Evolutionary conservation across 805 yeast genomes (phyloP), one percentile per base, ranked within the genome.

Genomic region (Saccharomycopsis fibuligera): DNA sequence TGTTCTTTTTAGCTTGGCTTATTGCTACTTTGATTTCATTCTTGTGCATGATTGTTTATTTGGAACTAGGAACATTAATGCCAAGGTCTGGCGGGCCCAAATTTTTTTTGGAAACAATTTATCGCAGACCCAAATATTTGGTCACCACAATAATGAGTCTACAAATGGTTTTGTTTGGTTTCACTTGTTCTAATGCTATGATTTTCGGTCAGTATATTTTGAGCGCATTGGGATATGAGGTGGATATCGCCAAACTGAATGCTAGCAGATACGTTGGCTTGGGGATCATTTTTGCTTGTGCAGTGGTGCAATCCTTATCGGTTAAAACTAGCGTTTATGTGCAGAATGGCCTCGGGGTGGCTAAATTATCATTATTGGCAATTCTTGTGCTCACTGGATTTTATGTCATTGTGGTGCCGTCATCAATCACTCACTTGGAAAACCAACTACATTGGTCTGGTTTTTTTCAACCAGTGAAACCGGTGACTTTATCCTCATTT

Each of bases 51-150:
- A 79, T 71, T 57, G 74, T 83, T 38, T 85, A 74, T 60, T 62
- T 85, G 47, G 91, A 85, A 58, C 62, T 84, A 49, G 93, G 91
- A 0, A 74, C 83, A 6, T 69, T 82, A 58, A 68, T 83, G 8
- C 89, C 91, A 0, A 67, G 84, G 56, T 79, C 82, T 51, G 93
- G 95, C 2, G 95, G 91, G 0, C 75, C 81, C 36, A 85, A 85
- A 58, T 81, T 79, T 19, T 85, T 85, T 54, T 62, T 85, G 49
- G 91, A 84, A 58, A 77, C 74, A 53, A 76, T 83, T 19, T 85
- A 79, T 59, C 72, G 73, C 44, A 74, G 64, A 51, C 95, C 93
- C 0, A 68, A 65, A 45, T 67, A 78, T 67, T 59, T 81, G 58
- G 69, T 74, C 38, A 72, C 78, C 41, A 80, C 76, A 16, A 66